Conservation (phyloP, 305 asterid species). For the Vinca major region DNA sequence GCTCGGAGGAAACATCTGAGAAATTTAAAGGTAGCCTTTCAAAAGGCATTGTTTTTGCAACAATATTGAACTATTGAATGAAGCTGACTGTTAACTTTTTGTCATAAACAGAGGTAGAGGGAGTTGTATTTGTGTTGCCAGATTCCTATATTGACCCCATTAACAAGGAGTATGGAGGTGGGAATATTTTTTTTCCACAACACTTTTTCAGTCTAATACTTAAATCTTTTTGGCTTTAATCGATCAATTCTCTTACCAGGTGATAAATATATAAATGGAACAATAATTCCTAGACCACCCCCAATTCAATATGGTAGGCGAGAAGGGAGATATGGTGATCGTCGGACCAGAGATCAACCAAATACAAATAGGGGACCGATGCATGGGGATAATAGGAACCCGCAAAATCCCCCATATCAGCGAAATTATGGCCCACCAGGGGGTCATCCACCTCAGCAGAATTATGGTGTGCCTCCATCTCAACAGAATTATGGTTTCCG, state of each 20-base stretch:
- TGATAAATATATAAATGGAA: constrained; percentile 82
- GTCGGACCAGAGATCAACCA: constrained; percentile 3
- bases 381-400: constrained; percentile 21
- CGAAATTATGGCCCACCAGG: constrained; percentile 22
- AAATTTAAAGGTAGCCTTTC: constrained; percentile 56
- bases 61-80: constrained; percentile 9
- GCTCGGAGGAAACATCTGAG: constrained; percentile 75
- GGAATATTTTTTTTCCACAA: constrained; percentile 7
- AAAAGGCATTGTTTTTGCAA: constrained; percentile 4
- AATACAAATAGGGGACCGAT: constrained; percentile 25
- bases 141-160: constrained; percentile 90
- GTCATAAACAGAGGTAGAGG: constrained; percentile 45
- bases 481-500: constrained; percentile 23
- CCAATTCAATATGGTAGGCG: constrained; percentile 55
- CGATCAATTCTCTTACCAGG: constrained; percentile 36
- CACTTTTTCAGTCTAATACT: constrained; percentile 4
- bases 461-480: constrained; percentile 15
- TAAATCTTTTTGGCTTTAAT: not conserved
- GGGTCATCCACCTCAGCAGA: constrained; percentile 24
- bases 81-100: constrained; percentile 17
- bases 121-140: constrained; percentile 82
- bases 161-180: constrained; percentile 95
- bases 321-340: constrained; percentile 3
- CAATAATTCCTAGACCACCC: constrained; percentile 74
- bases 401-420: constrained; percentile 15